These are phyloP conservation scores for Aspergillus coremiiformis DNA, from an alignment of 495 filamentous ascomycete species.

Conservation along the genomic window DNA sequence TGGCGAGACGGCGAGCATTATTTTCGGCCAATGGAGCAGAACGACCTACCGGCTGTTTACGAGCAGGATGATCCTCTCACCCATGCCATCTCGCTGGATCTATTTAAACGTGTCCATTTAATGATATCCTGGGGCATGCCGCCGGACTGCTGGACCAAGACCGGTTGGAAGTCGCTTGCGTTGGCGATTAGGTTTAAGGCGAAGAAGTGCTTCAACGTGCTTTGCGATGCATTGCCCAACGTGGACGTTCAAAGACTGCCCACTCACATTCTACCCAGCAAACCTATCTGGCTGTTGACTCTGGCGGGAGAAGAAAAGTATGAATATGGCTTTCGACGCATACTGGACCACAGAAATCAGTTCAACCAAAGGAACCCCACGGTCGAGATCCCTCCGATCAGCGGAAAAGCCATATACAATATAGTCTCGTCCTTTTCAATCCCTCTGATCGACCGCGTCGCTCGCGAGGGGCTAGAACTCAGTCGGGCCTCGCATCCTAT, in stretches of 20 bases:
- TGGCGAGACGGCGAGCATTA: background rate
- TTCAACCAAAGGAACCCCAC: background rate
- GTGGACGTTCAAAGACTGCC: background rate
- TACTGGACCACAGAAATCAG: background rate
- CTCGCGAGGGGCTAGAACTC: background rate
- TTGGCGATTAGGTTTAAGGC: background rate
- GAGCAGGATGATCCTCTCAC: background rate
- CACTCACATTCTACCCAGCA: background rate
- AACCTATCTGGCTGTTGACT: background rate
- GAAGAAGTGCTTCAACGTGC: background rate
- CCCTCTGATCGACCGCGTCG: background rate
- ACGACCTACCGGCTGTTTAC: background rate
- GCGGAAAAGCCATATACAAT: background rate
- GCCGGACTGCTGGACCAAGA: background rate
- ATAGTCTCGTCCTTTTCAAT: background rate
- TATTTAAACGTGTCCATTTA: background rate
- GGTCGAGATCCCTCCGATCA: background rate
- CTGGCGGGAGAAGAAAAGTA: background rate
- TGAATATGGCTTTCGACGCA: background rate
- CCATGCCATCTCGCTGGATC: background rate
- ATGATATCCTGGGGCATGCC: background rate
- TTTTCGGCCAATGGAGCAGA: background rate
- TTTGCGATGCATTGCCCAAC: background rate
- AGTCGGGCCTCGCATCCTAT: background rate
- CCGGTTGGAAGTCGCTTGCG: background rate